A percentile compares a stretch with the other conserved stretches of the same genome.
These are phyloP conservation scores for Gastrodia elata DNA, from an alignment of 106 monocot species.

Conservation along the genomic window DNA sequence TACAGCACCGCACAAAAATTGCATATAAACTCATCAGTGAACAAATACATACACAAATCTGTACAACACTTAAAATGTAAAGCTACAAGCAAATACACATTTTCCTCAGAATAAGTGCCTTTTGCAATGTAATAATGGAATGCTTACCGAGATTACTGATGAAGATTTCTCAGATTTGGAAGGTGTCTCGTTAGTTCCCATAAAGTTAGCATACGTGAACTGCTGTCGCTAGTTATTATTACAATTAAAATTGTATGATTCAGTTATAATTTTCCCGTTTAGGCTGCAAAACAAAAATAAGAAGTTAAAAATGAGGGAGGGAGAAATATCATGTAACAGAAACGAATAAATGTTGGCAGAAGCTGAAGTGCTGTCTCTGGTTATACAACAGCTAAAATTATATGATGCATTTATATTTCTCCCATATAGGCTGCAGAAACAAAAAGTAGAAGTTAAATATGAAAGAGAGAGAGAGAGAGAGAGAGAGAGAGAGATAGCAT, in stretches of 20 bases:
- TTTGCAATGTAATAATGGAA: background rate
- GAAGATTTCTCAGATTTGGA: background rate
- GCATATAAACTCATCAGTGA: background rate
- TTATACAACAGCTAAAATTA: background rate
- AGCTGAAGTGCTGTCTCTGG: background rate
- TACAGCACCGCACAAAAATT: background rate
- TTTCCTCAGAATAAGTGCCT: background rate
- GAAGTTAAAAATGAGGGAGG: no score
- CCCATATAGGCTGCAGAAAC: background rate
- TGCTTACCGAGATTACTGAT: background rate
- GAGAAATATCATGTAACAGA: no score
- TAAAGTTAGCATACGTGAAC: no score
- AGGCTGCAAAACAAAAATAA: no score
- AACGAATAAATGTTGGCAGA: background rate
- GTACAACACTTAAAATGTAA: background rate
- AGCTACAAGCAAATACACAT: background rate
- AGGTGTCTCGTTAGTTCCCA: constrained; percentile 4
- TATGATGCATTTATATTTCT: background rate
- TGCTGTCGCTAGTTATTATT: no score
- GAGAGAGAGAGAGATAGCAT: background rate
- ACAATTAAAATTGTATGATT: no score
- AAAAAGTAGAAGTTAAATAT: background rate
- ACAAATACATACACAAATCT: background rate
- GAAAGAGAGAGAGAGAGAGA: background rate
- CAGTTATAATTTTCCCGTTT: no score